Base-by-base conservation (phyloP, 495 filamentous ascomycete genomes). In the Delitschia confertaspora region DNA sequence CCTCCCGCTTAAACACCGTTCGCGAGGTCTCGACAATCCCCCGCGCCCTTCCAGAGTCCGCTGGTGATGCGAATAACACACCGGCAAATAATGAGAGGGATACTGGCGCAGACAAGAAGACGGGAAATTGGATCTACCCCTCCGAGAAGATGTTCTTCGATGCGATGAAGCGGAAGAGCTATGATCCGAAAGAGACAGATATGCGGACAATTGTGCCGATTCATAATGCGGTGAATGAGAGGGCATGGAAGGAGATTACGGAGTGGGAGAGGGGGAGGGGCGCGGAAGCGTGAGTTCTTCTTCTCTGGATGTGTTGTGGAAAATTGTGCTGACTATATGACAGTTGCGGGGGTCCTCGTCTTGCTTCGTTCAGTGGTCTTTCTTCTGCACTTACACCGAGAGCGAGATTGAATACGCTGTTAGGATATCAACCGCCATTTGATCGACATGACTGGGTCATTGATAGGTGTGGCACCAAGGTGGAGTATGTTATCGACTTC, bases 401-500 rank as follows among this genome's bases (percentile, higher is more conserved):
- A 48, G 91, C 91, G 17, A 70, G 89, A 34, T 55, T 87, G 35
- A 88, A 93, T 57, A 82, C 76, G 6, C 64, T 84, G 38, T 64
- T 95, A 46, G 91, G 91, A 14, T 95, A 95, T 65, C 78, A 85
- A 59, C 68, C 75, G 25, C 91, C 91, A 30, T 98, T 98, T 61
- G 91, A 98, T 66, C 73, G 91, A 36, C 91, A 98, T 58, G 91
- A 98, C 64, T 96, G 91, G 91, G 82, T 94, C 11, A 80, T 98
- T 7, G 88, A 96, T 62, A 69, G 91, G 44, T 95, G 91, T 52
- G 89, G 88, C n/a, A 81, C 76, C 52, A 72, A 71, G 53, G 65
- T 98, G 29, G 91, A 95, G 58, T 98, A 98, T 60, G 79, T 98
- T 19, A 98, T 98, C 63, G 91, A 98, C 65, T 98, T 96, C 60